Percentiles rank a stretch among this genome's conserved stretches.
phyloP scores from a whole-genome alignment of 192 early-diverging fungal species.

The Coemansia sp. region DNA sequence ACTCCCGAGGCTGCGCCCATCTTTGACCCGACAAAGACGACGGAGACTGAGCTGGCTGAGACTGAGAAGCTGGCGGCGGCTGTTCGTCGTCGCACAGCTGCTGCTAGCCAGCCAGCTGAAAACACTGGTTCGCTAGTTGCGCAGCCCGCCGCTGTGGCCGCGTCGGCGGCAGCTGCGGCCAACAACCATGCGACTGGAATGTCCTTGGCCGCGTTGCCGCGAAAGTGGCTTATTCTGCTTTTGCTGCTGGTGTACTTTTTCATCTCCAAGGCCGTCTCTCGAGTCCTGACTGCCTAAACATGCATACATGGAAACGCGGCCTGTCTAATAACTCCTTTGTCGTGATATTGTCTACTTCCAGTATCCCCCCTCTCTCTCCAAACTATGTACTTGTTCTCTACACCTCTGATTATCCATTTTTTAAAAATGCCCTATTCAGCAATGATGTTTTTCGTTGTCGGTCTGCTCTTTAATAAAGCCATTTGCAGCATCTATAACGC shows the following conservation, averaged over 20 bases:
- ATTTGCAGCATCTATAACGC: too few species aligned
- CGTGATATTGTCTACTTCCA: background rate
- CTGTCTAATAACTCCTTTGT: too few species aligned
- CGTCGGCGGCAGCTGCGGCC: background rate
- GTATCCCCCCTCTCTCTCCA: background rate
- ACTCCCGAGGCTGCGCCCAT: slow-evolving; percentile 37
- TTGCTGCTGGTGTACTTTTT: slow-evolving; percentile 47
- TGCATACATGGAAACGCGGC: background rate
- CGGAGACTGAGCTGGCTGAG: background rate
- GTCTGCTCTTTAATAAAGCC: background rate
- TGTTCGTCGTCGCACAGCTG: background rate
- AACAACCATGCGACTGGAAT: slow-evolving; percentile 13
- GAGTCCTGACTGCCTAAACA: slow-evolving; percentile 34
- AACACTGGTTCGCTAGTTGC: background rate
- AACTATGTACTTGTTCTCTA: slow-evolving; percentile 10
- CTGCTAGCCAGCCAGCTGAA: background rate
- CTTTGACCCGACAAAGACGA: background rate
- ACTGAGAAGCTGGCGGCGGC: background rate
- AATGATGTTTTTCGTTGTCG: too few species aligned
- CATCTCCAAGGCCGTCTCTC: slow-evolving; percentile 41
- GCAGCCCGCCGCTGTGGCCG: background rate
- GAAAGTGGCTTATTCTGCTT: slow-evolving; percentile 51
- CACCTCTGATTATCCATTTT: background rate
- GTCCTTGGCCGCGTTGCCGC: slow-evolving; percentile 21
- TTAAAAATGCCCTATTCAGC: too few species aligned